Evolutionary conservation across 2,329 filamentous ascomycete genomes (phyloP).

Genomic region (Byssochlamys sp.): DNA sequence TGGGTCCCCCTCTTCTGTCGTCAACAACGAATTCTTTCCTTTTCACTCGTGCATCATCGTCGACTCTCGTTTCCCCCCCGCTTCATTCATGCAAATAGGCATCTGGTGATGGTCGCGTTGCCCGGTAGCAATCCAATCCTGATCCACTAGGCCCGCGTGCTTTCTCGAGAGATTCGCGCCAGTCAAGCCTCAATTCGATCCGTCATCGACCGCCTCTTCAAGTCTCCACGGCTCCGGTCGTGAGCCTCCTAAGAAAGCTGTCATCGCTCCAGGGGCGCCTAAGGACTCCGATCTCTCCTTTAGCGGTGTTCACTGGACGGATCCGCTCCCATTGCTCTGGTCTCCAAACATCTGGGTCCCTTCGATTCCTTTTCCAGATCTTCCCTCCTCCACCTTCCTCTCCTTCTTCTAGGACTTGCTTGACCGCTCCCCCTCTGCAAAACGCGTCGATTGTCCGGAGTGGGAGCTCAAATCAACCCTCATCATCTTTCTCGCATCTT

Average conservation of each 20-base stretch:
- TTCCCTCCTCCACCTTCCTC: slow-evolving; percentile 8
- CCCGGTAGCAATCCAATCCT: background rate
- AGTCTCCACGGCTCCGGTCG: slow-evolving; percentile 18
- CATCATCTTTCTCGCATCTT: background rate
- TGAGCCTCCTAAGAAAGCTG: slow-evolving; percentile 13
- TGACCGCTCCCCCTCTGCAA: slow-evolving; percentile 14
- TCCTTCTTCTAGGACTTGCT: slow-evolving; percentile 14
- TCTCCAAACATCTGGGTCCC: slow-evolving; percentile 20
- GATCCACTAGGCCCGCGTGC: background rate
- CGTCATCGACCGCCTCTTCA: slow-evolving; percentile 16
- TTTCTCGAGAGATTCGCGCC: slow-evolving; percentile 11
- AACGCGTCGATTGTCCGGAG: background rate
- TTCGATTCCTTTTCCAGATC: slow-evolving; percentile 21
- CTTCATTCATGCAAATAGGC: background rate
- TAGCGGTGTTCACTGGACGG: slow-evolving; percentile 25
- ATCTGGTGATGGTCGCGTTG: background rate
- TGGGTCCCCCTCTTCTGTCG: background rate
- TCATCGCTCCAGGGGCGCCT: slow-evolving; percentile 7
- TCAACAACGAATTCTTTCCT: background rate
- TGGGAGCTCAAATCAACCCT: background rate
- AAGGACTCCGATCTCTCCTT: slow-evolving; percentile 14
- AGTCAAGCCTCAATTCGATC: slow-evolving; percentile 7
- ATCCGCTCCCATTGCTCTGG: slow-evolving; percentile 28
- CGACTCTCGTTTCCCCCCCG: background rate
- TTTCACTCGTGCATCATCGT: background rate